Conservation (phyloP, 371 early-diverging fungal species). For the Mortierella sp. region DNA sequence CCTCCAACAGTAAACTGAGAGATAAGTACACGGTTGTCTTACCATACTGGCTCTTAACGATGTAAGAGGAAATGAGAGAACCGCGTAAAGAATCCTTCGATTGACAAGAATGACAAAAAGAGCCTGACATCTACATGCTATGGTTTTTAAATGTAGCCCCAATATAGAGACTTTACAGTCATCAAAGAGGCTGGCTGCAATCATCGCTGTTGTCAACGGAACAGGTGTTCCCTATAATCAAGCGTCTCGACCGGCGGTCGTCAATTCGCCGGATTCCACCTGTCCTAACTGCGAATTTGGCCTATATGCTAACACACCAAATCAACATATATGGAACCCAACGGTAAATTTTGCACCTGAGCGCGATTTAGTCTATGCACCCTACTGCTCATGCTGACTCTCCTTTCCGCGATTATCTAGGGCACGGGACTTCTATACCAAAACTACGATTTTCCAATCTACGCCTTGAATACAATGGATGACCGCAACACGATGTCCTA, state of each 20-base stretch:
- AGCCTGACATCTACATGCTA: not conserved
- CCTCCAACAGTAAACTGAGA: slow-evolving; percentile 29
- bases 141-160: not conserved
- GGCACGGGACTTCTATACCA: slow-evolving; percentile 70
- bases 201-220: slow-evolving; percentile 64
- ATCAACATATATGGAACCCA: slow-evolving; percentile 78
- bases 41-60: slow-evolving; percentile 70
- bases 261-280: slow-evolving; percentile 69
- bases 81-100: not conserved
- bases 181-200: slow-evolving; percentile 60
- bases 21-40: slow-evolving; percentile 71
- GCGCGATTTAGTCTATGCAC: not conserved
- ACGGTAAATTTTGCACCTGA: slow-evolving; percentile 42
- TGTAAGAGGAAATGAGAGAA: slow-evolving; percentile 51
- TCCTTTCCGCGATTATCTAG: slow-evolving; percentile 36
- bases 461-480: slow-evolving; percentile 69
- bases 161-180: slow-evolving; percentile 47
- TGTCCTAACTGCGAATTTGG: slow-evolving; percentile 84
- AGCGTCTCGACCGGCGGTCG: slow-evolving; percentile 37
- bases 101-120: not conserved
- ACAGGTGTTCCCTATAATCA: slow-evolving; percentile 23
- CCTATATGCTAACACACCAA: slow-evolving; percentile 69
- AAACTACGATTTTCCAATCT: slow-evolving; percentile 76
- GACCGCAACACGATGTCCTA: slow-evolving; percentile 57
- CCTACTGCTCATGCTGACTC: not conserved